Base-by-base conservation (phyloP, 192 early-diverging fungal species). In the Cladochytrium replicatum region DNA sequence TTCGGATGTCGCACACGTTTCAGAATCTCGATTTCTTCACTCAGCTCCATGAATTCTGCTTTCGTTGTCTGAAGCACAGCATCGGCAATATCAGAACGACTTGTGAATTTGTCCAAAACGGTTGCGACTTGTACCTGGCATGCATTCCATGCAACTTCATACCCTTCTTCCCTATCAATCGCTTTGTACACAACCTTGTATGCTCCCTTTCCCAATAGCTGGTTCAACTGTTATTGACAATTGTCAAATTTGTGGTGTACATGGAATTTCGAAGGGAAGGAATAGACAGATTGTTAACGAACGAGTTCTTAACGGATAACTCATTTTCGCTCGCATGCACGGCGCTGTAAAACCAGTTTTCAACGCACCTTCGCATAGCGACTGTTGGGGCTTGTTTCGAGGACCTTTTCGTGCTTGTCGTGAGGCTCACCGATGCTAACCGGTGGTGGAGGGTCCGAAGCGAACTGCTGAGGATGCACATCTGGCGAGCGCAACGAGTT, bases 1-100 rank as follows among this genome's bases (percentile, higher is more conserved):
- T 88, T 88, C 29, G 82, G 79, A 62, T 88, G 86, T 23, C 84
- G 71, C 17, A 88, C 82, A 30, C 78, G 63, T 53, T 86, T 84
- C 38, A 88, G 60, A 41, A 88, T 83, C 52, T 86, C 80, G 39
- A 88, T 85, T 58, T 88, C 86, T 42, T 82, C 72, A 11, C 71
- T 72, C 31, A 87, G 47, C 23, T 82, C 80, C 48, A 76, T 78
- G 46, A 78, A 84, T 52, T 87, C 83, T 41, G 77, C 77, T 57
- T 78, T 78, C 3, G 82, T 78, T n/a, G 74, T 85, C 75, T 80
- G 17, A n/a, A 43, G 24, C 17, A 29, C 13, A 6, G 3, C 2
- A 2, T 9, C 6, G 2, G 31, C 47, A 51, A 27, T 13, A 28
- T 24, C 13, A 15, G 41, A 23, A 37, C 15, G 6, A 6, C 40